Conservation (phyloP, 2,329 filamentous ascomycete genomes). For the Ascochyta fabae region DNA sequence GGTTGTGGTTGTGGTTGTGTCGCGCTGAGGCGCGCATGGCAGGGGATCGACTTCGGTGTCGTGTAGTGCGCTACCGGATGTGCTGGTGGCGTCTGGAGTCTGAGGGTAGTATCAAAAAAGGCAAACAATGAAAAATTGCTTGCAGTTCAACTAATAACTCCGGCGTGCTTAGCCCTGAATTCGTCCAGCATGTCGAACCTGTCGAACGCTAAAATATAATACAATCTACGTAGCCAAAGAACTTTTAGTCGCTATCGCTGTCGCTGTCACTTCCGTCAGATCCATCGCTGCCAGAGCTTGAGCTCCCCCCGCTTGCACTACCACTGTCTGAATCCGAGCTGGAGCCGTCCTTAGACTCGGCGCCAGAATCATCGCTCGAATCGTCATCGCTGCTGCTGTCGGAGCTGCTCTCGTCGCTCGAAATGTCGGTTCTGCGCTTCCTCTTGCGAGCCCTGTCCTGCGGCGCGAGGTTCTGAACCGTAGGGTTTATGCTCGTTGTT, state of each 20-base stretch:
- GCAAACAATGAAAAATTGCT: not conserved
- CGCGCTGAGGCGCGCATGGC: slow-evolving; percentile 8
- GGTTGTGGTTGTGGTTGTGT: too few species aligned
- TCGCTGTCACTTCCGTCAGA: slow-evolving; percentile 21
- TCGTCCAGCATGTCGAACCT: not conserved
- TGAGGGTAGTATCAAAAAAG: not conserved
- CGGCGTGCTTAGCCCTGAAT: not conserved
- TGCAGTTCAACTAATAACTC: not conserved
- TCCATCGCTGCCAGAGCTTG: slow-evolving; percentile 6
- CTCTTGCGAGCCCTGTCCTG: slow-evolving; percentile 30
- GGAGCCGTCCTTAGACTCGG: slow-evolving; percentile 23
- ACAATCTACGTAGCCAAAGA: not conserved
- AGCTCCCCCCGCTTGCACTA: slow-evolving; percentile 2
- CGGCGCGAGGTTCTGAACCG: slow-evolving; percentile 23
- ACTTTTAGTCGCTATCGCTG: slow-evolving; percentile 20
- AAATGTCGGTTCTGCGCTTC: slow-evolving; percentile 37
- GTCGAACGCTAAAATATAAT: not conserved
- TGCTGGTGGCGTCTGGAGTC: not conserved
- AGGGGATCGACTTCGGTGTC: slow-evolving; percentile 19
- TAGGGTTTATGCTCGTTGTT: slow-evolving; percentile 23
- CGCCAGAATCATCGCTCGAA: slow-evolving; percentile 29
- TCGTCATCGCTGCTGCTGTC: slow-evolving; percentile 38
- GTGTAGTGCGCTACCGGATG: not conserved
- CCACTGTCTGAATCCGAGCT: slow-evolving; percentile 14
- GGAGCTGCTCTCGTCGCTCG: slow-evolving; percentile 44